Percentiles rank a stretch among this genome's conserved stretches.
These are phyloP conservation scores for Candida nemodendra DNA, from an alignment of 805 yeast species.

Conservation along the genomic window DNA sequence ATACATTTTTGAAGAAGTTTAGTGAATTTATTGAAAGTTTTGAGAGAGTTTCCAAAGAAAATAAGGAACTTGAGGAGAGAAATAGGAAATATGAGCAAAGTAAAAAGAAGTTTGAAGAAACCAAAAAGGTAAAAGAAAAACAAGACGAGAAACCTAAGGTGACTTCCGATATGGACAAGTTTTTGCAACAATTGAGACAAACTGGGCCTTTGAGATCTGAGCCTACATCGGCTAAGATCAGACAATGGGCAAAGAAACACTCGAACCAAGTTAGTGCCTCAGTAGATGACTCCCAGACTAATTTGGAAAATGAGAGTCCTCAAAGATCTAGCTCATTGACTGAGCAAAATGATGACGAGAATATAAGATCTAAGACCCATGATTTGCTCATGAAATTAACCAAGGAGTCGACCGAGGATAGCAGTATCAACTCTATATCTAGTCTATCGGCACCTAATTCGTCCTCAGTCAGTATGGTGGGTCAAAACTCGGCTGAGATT, in stretches of 20 bases:
- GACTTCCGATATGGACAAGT: constrained; percentile 70
- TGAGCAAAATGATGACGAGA: constrained; percentile 19
- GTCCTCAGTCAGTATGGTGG: constrained; percentile 7
- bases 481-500: constrained; percentile 2
- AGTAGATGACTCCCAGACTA: constrained; percentile 9
- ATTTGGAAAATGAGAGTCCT: constrained; percentile 7
- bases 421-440: background rate
- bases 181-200: constrained; percentile 82
- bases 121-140: constrained; percentile 34
- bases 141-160: constrained; percentile 38
- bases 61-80: constrained; percentile 79
- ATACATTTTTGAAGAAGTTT: constrained; percentile 74
- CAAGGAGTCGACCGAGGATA: constrained; percentile 14
- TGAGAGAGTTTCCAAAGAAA: constrained; percentile 76
- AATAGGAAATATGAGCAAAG: constrained; percentile 73
- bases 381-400: constrained; percentile 28
- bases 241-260: constrained; percentile 72
- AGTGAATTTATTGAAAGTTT: constrained; percentile 77
- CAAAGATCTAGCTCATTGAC: constrained; percentile 18
- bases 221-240: constrained; percentile 73
- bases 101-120: constrained; percentile 55
- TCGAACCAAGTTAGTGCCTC: constrained; percentile 30
- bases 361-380: constrained; percentile 27
- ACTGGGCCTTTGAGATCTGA: constrained; percentile 80
- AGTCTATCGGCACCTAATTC: constrained; percentile 15